These are phyloP conservation scores for Xylaria grammica DNA, from an alignment of 495 filamentous ascomycete genomes.

Conservation along the genomic window DNA sequence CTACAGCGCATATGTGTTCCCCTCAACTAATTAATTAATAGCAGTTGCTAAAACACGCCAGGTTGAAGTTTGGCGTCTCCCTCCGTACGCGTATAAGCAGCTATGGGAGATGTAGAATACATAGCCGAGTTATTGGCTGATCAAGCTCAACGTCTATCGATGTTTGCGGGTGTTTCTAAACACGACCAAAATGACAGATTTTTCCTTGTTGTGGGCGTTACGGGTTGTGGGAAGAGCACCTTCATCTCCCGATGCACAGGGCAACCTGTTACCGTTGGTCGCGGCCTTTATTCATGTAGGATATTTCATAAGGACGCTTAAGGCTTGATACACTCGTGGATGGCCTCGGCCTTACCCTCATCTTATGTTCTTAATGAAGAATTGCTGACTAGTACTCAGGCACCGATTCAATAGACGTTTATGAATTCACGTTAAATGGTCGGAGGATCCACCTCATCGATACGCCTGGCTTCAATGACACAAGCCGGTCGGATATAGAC, in stretches of 20 bases:
- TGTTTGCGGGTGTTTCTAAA: not conserved
- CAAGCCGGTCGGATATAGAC: slow-evolving; percentile 40
- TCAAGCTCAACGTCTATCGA: not conserved
- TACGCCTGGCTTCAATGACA: slow-evolving; percentile 54
- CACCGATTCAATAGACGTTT: slow-evolving; percentile 1
- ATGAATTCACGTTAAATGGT: not conserved
- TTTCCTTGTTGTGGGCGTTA: slow-evolving; percentile 44
- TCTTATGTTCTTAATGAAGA: not conserved
- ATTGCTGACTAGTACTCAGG: not conserved
- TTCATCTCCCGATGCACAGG: slow-evolving; percentile 38
- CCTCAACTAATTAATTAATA: not conserved
- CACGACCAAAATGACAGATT: slow-evolving; percentile 25
- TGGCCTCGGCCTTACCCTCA: not conserved
- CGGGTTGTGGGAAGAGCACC: slow-evolving; percentile 45
- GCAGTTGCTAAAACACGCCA: not conserved
- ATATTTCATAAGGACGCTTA: not conserved
- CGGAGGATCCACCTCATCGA: slow-evolving; percentile 42
- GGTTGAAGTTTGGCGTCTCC: not conserved
- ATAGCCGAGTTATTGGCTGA: not conserved
- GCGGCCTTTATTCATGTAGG: not conserved
- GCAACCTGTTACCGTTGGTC: slow-evolving; percentile 18
- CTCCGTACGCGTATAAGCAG: not conserved
- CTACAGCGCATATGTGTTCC: not conserved
- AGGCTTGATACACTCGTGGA: not conserved
- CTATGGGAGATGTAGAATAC: not conserved